These are phyloP conservation scores for Hysterangium stoloniferum DNA, from an alignment of 768 basidiomycete species.

Conservation along the genomic window DNA sequence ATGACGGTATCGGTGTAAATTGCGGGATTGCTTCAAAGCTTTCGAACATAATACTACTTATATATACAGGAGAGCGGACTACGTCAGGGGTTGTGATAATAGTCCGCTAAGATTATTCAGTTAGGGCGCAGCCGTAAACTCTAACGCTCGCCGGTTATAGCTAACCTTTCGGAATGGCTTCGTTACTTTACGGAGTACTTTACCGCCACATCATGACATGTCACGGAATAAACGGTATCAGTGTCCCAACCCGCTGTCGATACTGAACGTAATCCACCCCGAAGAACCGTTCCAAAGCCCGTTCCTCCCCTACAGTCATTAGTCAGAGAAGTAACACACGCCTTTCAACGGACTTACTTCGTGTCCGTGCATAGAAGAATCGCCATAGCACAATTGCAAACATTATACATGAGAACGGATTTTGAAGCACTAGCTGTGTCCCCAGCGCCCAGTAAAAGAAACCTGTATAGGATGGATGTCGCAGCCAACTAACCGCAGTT, in stretches of 20 bases:
- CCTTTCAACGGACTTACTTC: slow-evolving; percentile 43
- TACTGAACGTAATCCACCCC: slow-evolving; percentile 81
- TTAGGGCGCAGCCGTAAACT: too few species aligned
- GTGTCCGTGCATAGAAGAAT: slow-evolving; percentile 80
- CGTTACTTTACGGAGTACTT: background rate
- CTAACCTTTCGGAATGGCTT: too few species aligned
- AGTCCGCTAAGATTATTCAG: too few species aligned
- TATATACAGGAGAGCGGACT: too few species aligned
- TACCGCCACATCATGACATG: background rate
- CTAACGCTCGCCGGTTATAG: too few species aligned
- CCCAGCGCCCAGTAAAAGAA: slow-evolving; percentile 98
- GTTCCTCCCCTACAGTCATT: slow-evolving; percentile 63
- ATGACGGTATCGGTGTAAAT: too few species aligned
- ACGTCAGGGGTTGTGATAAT: too few species aligned
- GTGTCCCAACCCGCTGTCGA: slow-evolving; percentile 68
- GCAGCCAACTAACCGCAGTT: slow-evolving; percentile 52
- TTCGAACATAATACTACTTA: too few species aligned
- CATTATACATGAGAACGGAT: slow-evolving; percentile 61
- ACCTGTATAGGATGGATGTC: slow-evolving; percentile 95
- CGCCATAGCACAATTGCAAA: slow-evolving; percentile 68
- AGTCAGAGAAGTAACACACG: background rate
- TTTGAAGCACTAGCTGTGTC: slow-evolving; percentile 87
- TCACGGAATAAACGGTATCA: slow-evolving; percentile 79
- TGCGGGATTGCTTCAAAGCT: too few species aligned
- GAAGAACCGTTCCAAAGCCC: slow-evolving; percentile 75